Evolutionary conservation across 1,139 yeast species (phyloP).

Genomic region (Lodderomyces oxycetoniae): DNA sequence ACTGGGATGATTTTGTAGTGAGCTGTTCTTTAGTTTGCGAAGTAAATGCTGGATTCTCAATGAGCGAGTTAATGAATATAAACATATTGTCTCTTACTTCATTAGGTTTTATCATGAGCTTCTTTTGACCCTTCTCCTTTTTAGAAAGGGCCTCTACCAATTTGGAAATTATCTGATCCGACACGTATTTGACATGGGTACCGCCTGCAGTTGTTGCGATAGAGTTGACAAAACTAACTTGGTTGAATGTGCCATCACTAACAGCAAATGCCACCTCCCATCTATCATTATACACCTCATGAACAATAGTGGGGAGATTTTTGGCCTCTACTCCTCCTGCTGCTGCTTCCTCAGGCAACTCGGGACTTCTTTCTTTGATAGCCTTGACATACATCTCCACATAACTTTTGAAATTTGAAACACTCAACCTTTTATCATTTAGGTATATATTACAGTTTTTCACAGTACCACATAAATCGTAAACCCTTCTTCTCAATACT

Average conservation of each 20-base stretch:
- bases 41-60: constrained; percentile 96
- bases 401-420: constrained; percentile 76
- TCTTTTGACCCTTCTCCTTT: constrained; percentile 70
- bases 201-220: constrained; percentile 98
- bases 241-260: constrained; percentile 83
- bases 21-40: constrained; percentile 97
- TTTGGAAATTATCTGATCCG: constrained; percentile 79
- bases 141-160: constrained; percentile 58
- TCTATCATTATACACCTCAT: constrained; percentile 65
- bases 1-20: constrained; percentile 82
- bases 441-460: constrained; percentile 73
- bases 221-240: constrained; percentile 94
- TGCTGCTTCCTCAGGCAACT: constrained; percentile 21
- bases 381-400: constrained; percentile 89
- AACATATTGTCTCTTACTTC: constrained; percentile 91
- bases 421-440: constrained; percentile 67
- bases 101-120: constrained; percentile 73
- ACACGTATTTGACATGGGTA: constrained; percentile 82
- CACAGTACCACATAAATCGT: constrained; percentile 95
- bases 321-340: constrained; percentile 21
- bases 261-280: constrained; percentile 98
- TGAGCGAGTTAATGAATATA: constrained; percentile 81
- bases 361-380: constrained; percentile 34
- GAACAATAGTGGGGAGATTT: constrained; percentile 57
- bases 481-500: constrained; percentile 88